Evolutionary conservation across 108 stramenopile species (phyloP).

Genomic region (Nitzschia palea): DNA sequence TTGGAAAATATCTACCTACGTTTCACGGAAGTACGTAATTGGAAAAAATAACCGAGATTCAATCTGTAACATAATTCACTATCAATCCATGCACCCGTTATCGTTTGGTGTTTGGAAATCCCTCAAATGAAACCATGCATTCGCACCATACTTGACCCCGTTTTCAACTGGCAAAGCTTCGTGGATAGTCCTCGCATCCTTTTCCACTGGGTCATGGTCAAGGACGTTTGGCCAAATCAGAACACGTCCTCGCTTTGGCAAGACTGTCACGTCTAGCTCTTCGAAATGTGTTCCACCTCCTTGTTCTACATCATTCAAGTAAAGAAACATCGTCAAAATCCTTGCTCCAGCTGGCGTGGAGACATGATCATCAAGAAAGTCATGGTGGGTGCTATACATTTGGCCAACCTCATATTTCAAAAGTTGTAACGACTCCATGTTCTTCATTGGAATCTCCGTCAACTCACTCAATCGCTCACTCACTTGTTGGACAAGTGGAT

Average conservation of each 20-base stretch:
- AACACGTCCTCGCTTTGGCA: conserved; percentile 71
- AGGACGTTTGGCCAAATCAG: conserved; percentile 82
- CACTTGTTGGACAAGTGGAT: conserved; percentile 39
- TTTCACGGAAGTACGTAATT: no score
- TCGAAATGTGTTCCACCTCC: conserved; percentile 87
- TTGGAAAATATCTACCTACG: no score
- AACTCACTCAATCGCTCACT: conserved; percentile 52
- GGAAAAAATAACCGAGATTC: no score
- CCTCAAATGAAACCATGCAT: conserved; percentile 84
- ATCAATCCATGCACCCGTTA: background rate
- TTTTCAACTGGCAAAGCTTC: conserved; percentile 77
- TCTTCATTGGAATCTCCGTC: conserved; percentile 32
- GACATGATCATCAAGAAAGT: conserved; percentile 30
- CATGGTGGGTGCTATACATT: conserved; percentile 43
- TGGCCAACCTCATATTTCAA: conserved; percentile 28
- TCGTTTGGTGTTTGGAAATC: conserved; percentile 38
- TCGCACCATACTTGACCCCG: conserved; percentile 86
- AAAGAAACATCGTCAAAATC: conserved; percentile 82
- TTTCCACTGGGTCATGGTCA: conserved; percentile 46
- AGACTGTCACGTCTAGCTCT: conserved; percentile 48
- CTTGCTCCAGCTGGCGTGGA: conserved; percentile 53
- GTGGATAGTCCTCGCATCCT: conserved; percentile 78
- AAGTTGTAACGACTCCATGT: conserved; percentile 71
- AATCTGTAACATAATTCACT: no score
- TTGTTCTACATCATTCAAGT: conserved; percentile 85